Percentiles rank a stretch among this genome's conserved stretches.
Conservation (phyloP, 805 yeast species). For the Wickerhamomyces sydowiorum region DNA sequence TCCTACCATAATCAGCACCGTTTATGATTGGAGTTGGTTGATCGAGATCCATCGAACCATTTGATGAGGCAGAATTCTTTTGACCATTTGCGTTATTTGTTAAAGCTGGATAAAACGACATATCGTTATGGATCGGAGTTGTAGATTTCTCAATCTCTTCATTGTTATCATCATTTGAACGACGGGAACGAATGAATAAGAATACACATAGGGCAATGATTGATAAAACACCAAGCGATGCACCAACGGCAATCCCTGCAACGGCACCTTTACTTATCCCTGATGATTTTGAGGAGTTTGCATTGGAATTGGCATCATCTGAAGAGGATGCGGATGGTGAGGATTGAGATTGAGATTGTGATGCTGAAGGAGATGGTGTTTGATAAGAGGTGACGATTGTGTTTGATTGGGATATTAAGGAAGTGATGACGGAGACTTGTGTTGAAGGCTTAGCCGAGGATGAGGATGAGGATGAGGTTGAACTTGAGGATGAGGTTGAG, state of each 20-base stretch:
- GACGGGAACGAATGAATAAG: slow-evolving; percentile 13
- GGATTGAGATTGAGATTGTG: not conserved
- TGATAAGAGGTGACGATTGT: not conserved
- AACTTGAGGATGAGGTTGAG: slow-evolving; percentile 14
- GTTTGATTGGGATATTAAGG: not conserved
- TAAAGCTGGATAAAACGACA: slow-evolving; percentile 1
- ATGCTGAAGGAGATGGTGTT: not conserved
- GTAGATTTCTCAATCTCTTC: slow-evolving; percentile 14
- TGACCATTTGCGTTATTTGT: not conserved
- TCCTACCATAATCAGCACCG: slow-evolving; percentile 33
- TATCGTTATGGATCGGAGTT: slow-evolving; percentile 5
- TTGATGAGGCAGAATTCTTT: not conserved
- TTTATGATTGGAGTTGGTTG: slow-evolving; percentile 12
- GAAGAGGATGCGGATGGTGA: not conserved
- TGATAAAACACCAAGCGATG: slow-evolving; percentile 38
- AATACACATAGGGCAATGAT: slow-evolving; percentile 21
- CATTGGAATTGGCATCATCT: not conserved
- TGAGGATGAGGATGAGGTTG: slow-evolving; percentile 7
- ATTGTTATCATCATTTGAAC: slow-evolving; percentile 10
- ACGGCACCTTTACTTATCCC: slow-evolving; percentile 40
- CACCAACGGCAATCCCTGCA: slow-evolving; percentile 58
- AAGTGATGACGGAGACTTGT: not conserved
- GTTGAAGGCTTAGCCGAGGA: slow-evolving; percentile 5
- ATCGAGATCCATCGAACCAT: not conserved
- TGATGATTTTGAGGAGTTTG: not conserved